A percentile compares a stretch with the other conserved stretches of the same genome.
phyloP scores from a whole-genome alignment of 768 basidiomycete species.

The Naganishia onofrii region DNA sequence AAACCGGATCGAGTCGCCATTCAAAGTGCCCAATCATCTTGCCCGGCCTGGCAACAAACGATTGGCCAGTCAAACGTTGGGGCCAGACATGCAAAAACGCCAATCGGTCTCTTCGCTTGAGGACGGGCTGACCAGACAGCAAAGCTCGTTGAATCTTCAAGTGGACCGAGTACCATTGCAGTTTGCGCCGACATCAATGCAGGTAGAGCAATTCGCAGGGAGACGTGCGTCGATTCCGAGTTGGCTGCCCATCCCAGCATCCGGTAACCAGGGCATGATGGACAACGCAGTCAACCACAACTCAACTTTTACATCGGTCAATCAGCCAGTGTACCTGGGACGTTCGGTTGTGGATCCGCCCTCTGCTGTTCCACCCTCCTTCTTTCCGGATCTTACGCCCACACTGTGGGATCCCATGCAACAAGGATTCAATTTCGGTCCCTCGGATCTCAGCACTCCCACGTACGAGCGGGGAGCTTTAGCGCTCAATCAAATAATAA shows the following conservation, averaged over 20 bases:
- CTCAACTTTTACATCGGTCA: background rate
- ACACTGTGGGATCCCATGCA: slow-evolving; percentile 3
- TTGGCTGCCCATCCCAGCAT: slow-evolving; percentile 6
- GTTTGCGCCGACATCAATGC: background rate
- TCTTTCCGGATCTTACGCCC: slow-evolving; percentile 1
- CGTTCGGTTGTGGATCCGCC: background rate
- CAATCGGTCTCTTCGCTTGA: slow-evolving; percentile 14
- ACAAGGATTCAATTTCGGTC: slow-evolving; percentile 14
- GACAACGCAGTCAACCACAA: background rate
- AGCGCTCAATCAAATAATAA: background rate
- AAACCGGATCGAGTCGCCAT: slow-evolving; percentile 1
- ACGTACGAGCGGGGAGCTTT: slow-evolving; percentile 1
- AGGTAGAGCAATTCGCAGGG: background rate
- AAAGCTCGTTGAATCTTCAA: background rate
- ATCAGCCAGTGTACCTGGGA: background rate
- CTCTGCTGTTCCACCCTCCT: background rate
- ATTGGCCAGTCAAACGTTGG: slow-evolving; percentile 45
- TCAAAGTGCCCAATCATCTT: slow-evolving; percentile 5
- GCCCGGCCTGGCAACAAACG: slow-evolving; percentile 50
- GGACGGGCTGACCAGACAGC: background rate
- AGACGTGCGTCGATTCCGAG: slow-evolving; percentile 4
- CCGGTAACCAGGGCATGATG: background rate
- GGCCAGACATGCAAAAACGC: slow-evolving; percentile 36
- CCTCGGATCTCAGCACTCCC: background rate
- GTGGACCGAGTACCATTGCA: background rate